phyloP scores from a whole-genome alignment of 305 asterid genomes.

The Rubia tinctorum region DNA sequence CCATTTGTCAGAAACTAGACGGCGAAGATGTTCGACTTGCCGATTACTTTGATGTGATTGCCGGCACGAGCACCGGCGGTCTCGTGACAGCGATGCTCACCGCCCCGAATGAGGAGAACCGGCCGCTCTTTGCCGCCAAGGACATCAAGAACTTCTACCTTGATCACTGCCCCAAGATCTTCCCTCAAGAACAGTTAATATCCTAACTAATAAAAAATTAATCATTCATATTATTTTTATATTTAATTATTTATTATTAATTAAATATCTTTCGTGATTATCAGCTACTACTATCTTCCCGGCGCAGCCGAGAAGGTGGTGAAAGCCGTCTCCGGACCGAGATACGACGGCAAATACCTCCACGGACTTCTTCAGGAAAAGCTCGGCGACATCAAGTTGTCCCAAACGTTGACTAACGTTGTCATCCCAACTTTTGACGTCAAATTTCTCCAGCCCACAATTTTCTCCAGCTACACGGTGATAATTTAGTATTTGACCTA shows the following conservation, averaged over 20 bases:
- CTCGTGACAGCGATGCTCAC: slow-evolving; percentile 36
- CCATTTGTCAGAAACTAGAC: not conserved
- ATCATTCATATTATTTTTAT: too few relatives aligned
- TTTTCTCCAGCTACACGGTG: not conserved
- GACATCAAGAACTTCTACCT: slow-evolving; percentile 34
- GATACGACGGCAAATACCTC: not conserved
- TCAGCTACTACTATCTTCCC: too few relatives aligned
- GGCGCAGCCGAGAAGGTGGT: not conserved
- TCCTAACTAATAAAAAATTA: too few relatives aligned
- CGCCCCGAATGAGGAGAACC: slow-evolving; percentile 24
- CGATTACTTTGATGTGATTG: not conserved
- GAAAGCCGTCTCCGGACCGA: not conserved
- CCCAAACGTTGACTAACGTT: not conserved
- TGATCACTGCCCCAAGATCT: slow-evolving; percentile 28
- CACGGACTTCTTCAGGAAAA: not conserved
- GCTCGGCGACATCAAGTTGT: not conserved
- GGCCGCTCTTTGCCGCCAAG: slow-evolving; percentile 37
- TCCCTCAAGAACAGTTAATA: slow-evolving; percentile 26
- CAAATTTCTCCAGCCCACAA: slow-evolving; percentile 1
- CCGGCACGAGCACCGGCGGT: slow-evolving; percentile 8
- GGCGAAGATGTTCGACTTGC: not conserved
- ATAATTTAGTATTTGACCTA: too few relatives aligned
- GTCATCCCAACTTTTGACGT: not conserved
- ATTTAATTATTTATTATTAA: too few relatives aligned
- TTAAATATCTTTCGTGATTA: too few relatives aligned